Evolutionary conservation across 75 land plant genomes (phyloP).

Genomic region (Larix kaempferi): DNA sequence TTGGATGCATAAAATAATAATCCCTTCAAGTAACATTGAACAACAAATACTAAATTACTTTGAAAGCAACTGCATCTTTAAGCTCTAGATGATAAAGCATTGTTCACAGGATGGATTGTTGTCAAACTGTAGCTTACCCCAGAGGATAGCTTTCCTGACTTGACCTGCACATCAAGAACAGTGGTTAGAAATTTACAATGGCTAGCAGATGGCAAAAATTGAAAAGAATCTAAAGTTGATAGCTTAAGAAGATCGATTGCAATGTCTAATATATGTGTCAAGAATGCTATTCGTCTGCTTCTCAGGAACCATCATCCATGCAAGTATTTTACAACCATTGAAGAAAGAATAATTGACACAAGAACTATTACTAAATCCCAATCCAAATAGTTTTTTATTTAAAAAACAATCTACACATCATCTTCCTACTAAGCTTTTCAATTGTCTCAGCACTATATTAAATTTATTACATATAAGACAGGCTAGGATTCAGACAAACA

Average conservation of each 20-base stretch:
- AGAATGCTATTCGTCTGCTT: background rate
- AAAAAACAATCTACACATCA: background rate
- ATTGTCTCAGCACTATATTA: background rate
- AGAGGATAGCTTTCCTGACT: constrained; percentile 56
- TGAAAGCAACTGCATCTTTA: background rate
- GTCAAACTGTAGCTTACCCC: constrained; percentile 27
- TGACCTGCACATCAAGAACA: constrained; percentile 41
- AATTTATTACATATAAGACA: background rate
- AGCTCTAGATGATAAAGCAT: background rate
- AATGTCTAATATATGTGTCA: background rate
- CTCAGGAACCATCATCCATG: background rate
- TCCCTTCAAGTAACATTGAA: background rate
- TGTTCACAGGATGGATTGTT: background rate
- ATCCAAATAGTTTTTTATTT: background rate
- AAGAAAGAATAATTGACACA: background rate
- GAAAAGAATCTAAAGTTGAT: background rate
- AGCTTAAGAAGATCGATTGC: background rate
- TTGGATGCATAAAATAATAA: background rate
- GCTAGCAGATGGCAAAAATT: background rate
- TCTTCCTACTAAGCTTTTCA: background rate
- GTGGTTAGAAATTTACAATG: background rate
- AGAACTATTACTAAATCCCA: background rate
- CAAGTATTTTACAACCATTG: no score
- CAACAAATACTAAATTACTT: background rate
- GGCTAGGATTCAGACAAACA: background rate